phyloP scores from a whole-genome alignment of 345 rosid species.

The rapeseed (Brassica napus) region Da-Ae NC_063443.1:1191501-1192000 shows the following conservation, averaged over 20 bases:
- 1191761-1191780: slow-evolving; percentile 75
- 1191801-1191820: slow-evolving; percentile 79
- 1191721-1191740: slow-evolving; percentile 73
- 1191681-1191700: slow-evolving; percentile 93
- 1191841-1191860: slow-evolving; percentile 87
- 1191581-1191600: slow-evolving; percentile 83
- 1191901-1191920: neutral
- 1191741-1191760: slow-evolving; percentile 94
- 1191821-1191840: slow-evolving; percentile 96
- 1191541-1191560: slow-evolving; percentile 76
- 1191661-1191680: slow-evolving; percentile 97
- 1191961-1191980: slow-evolving; percentile 69
- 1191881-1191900: slow-evolving; percentile 13
- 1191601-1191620: slow-evolving; percentile 97
- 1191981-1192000: slow-evolving; percentile 92
- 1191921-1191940: slow-evolving; percentile 31
- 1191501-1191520: no score
- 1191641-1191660: slow-evolving; percentile 89
- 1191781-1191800: slow-evolving; percentile 91
- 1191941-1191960: slow-evolving; percentile 78
- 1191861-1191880: slow-evolving; percentile 75
- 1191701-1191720: slow-evolving; percentile 47
- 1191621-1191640: slow-evolving; percentile 77
- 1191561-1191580: slow-evolving; percentile 89
- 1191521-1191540: neutral